Conservation (phyloP, 1,284 basidiomycete species). For the Neotropicomus parvogracilis region DNA sequence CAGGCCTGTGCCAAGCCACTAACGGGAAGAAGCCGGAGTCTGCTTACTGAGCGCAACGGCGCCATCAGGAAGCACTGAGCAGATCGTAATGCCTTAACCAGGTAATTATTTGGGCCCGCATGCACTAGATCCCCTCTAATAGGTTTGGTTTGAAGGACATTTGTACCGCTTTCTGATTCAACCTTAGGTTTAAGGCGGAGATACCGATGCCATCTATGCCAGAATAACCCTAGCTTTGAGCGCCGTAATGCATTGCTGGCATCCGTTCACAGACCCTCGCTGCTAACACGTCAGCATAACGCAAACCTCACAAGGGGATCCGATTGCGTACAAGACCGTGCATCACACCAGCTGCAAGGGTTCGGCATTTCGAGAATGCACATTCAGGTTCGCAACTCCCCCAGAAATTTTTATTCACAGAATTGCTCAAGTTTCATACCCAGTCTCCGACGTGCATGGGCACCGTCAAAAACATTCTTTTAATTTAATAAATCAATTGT, state of each 20-base stretch:
- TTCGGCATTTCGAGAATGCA: constrained; percentile 27
- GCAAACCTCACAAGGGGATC: constrained; percentile 18
- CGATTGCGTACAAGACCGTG: constrained; percentile 29
- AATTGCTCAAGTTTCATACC: constrained; percentile 15
- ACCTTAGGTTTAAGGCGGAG: constrained; percentile 20
- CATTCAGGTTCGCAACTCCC: constrained; percentile 27
- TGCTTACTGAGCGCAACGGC: constrained; percentile 7
- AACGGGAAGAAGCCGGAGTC: constrained; percentile 10
- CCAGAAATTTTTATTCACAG: constrained; percentile 2
- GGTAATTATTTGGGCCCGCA: constrained; percentile 8
- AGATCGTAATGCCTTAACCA: constrained; percentile 21
- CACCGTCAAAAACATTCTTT: constrained; percentile 9
- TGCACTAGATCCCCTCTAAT: constrained; percentile 6
- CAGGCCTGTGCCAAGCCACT: constrained; percentile 13
- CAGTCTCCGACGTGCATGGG: constrained; percentile 11
- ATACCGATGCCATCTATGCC: constrained; percentile 13
- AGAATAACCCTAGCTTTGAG: constrained; percentile 5
- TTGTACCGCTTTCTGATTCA: constrained; percentile 5
- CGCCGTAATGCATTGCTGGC: constrained; percentile 32
- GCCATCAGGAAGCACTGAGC: constrained; percentile 25
- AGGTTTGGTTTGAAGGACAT: background rate
- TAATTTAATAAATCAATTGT: constrained; percentile 8
- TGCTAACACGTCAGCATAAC: constrained; percentile 33
- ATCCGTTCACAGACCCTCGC: constrained; percentile 26
- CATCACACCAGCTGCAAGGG: constrained; percentile 20